Conservation (phyloP, 2,329 filamentous ascomycete species). For the Hymenoscyphus albidus region DNA sequence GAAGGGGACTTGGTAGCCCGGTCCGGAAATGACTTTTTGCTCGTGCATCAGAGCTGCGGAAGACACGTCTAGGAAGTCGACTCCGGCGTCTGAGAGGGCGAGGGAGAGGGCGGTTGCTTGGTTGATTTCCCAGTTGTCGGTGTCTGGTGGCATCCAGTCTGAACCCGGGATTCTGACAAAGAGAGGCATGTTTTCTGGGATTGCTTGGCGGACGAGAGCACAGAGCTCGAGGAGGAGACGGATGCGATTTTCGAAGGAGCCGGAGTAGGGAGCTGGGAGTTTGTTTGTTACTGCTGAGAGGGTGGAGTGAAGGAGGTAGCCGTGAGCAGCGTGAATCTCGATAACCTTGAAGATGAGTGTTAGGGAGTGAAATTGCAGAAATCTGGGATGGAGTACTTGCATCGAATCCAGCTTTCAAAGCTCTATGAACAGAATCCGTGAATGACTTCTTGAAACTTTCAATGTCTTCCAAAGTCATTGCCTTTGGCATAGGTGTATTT, state of each 20-base stretch:
- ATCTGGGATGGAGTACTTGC: slow-evolving; percentile 36
- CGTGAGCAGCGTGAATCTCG: slow-evolving; percentile 75
- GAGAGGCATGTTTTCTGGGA: slow-evolving; percentile 64
- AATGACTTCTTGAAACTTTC: slow-evolving; percentile 58
- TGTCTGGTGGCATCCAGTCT: slow-evolving; percentile 63
- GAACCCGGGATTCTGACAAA: slow-evolving; percentile 69
- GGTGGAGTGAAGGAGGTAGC: slow-evolving; percentile 69
- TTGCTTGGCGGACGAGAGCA: slow-evolving; percentile 55
- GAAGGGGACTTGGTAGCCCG: slow-evolving; percentile 67
- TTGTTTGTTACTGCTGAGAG: slow-evolving; percentile 64
- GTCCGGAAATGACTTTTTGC: slow-evolving; percentile 54
- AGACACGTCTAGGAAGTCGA: slow-evolving; percentile 70
- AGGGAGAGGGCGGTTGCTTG: slow-evolving; percentile 59
- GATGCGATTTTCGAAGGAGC: slow-evolving; percentile 65
- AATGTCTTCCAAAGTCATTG: slow-evolving; percentile 66
- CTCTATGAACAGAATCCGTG: slow-evolving; percentile 52
- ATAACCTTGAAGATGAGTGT: slow-evolving; percentile 40
- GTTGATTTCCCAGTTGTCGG: slow-evolving; percentile 62
- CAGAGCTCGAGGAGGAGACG: slow-evolving; percentile 64
- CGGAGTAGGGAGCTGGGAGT: slow-evolving; percentile 63
- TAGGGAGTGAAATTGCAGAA: neutral
- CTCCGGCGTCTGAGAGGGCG: slow-evolving; percentile 61
- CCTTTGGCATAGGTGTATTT: slow-evolving; percentile 58
- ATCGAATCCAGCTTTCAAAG: slow-evolving; percentile 64
- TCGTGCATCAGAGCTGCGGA: slow-evolving; percentile 59